These are phyloP conservation scores for Aspergillus sp. DNA, from an alignment of 2,329 filamentous ascomycete genomes.

Conservation along the genomic window DNA sequence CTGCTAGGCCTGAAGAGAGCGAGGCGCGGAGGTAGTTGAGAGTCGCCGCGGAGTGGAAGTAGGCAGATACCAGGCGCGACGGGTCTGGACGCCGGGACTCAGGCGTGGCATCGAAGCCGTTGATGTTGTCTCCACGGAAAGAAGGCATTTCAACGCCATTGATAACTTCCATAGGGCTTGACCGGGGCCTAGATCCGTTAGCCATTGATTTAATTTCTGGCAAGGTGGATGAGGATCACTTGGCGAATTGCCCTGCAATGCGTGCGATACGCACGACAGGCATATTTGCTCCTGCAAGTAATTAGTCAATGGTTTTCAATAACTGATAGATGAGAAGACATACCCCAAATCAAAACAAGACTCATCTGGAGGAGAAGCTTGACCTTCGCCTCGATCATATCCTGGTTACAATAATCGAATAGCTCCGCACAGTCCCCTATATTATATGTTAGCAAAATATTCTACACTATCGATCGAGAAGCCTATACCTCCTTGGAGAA, in stretches of 20 bases:
- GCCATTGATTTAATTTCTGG: background rate
- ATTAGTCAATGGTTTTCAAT: background rate
- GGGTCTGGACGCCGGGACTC: constrained; percentile 81
- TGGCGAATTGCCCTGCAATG: constrained; percentile 97
- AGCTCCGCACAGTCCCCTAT: constrained; percentile 84
- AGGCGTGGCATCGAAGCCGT: constrained; percentile 68
- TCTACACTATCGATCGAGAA: background rate
- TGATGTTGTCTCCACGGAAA: constrained; percentile 94
- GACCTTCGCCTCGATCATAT: constrained; percentile 91
- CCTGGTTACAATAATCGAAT: constrained; percentile 91
- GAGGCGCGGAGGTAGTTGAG: constrained; percentile 89
- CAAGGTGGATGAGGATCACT: constrained; percentile 44
- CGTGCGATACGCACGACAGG: constrained; percentile 91
- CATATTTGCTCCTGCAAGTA: constrained; percentile 54
- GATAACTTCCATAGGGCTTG: constrained; percentile 79
- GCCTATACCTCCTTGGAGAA: constrained; percentile 77
- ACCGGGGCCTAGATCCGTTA: constrained; percentile 60
- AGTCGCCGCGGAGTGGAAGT: constrained; percentile 93
- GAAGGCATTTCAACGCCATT: constrained; percentile 80
- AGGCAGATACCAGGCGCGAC: constrained; percentile 79
- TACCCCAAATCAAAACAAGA: constrained; percentile 84
- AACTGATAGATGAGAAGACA: constrained; percentile 28
- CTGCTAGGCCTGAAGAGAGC: constrained; percentile 83
- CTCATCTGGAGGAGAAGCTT: constrained; percentile 98
- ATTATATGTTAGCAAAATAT: background rate